Evolutionary conservation across 108 stramenopile genomes (phyloP).

Genomic region (Aureococcus anophagefferens): DNA sequence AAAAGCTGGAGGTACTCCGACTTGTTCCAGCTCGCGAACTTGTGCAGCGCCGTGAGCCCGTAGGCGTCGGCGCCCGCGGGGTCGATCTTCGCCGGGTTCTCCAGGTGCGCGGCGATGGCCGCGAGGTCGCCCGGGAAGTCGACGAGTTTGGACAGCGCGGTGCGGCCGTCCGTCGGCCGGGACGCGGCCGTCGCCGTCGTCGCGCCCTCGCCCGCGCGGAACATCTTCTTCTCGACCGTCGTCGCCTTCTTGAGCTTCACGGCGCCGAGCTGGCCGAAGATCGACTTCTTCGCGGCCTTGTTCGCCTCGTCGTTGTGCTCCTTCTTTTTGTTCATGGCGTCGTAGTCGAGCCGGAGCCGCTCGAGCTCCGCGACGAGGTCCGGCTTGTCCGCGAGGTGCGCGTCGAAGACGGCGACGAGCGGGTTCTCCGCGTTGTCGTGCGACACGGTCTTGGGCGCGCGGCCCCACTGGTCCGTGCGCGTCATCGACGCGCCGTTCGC

Average conservation of each 20-base stretch:
- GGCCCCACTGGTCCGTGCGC: constrained; percentile 10
- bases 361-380: not conserved
- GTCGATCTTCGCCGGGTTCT: constrained; percentile 8
- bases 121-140: constrained; percentile 30
- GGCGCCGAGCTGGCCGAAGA: constrained; percentile 11
- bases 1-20: constrained; percentile 21
- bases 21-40: constrained; percentile 36
- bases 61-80: constrained; percentile 21
- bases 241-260: constrained; percentile 12
- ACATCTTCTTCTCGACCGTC: constrained; percentile 21
- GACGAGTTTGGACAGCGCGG: constrained; percentile 23
- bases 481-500: constrained; percentile 9
- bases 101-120: constrained; percentile 7
- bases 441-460: constrained; percentile 7
- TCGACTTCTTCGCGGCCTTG: not conserved
- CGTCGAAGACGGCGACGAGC: constrained; percentile 9
- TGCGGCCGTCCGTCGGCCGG: constrained; percentile 6
- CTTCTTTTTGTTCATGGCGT: not conserved
- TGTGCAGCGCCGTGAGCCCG: constrained; percentile 29
- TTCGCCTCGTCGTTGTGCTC: constrained; percentile 4
- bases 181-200: not conserved
- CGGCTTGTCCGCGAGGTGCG: constrained; percentile 7
- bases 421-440: constrained; percentile 19
- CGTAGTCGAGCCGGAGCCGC: too few relatives aligned
- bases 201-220: not conserved